Conservation (phyloP, 441 rosid species). For the Theobroma grandiflorum region DNA sequence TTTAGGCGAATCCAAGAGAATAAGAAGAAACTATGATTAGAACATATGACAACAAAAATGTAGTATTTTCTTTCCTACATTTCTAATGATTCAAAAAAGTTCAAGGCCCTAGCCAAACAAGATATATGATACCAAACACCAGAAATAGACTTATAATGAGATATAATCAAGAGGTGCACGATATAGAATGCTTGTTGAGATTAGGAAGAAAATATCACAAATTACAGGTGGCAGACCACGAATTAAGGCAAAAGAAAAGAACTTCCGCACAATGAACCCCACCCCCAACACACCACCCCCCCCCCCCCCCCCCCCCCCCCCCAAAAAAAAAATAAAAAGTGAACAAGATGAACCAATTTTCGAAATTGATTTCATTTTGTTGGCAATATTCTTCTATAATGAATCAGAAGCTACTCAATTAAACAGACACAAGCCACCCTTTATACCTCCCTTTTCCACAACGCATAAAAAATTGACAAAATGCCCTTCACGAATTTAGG, state of each 20-base stretch:
- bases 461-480: background rate
- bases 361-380: background rate
- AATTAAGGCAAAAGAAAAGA: background rate
- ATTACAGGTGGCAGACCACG: background rate
- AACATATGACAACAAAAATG: background rate
- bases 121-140: background rate
- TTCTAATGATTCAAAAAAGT: conserved; percentile 4
- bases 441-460: background rate
- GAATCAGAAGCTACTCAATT: background rate
- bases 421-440: background rate
- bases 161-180: background rate
- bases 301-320: background rate
- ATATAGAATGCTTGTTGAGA: background rate
- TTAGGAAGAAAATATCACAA: conserved; percentile 6
- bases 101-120: background rate
- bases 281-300: background rate
- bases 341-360: background rate
- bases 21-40: background rate
- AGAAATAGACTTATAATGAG: background rate
- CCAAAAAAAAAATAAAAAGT: background rate
- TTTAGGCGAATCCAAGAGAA: background rate
- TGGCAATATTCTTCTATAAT: background rate
- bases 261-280: background rate
- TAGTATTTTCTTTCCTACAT: background rate
- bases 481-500: background rate